Base-by-base conservation (phyloP, 495 filamentous ascomycete genomes). In the Tetracladium marchalianum region DNA sequence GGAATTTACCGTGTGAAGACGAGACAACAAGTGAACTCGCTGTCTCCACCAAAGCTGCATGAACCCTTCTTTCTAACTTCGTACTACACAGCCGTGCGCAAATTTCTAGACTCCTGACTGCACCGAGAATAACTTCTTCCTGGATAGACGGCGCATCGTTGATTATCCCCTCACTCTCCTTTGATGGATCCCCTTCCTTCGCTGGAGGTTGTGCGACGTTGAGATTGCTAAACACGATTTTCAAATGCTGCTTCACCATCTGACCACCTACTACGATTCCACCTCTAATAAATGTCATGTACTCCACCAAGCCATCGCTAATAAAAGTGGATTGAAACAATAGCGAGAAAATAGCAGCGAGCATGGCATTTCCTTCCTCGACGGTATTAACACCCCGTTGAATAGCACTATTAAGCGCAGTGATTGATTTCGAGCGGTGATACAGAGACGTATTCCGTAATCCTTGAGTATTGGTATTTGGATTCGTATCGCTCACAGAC, bases 241-340 rank as follows among this genome's bases (percentile, higher is more conserved):
- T 64, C 11, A 60, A 43, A 17, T 66, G 65, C 43, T 60, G 59
- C 33, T 56, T 42, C 43, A 58, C 60, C 59, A 77, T 75, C 52
- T 71, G 67, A 13, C 63, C 53, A 5, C 69, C 67, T 11, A 82
- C 68, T 16, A 80, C 62, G 42, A 71, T 60, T 50, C 78, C 72
- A 19, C 77, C 78, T 22, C 76, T 64, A 34, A 77, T 69, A 59
- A 81, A 80, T n/a, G 77, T 75, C 62, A 78, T 70, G 57, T 74
- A 82, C 53, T 81, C 77, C 31, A 65, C 58, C 50, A 81, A 62
- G 15, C 78, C 76, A 59, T 81, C 77, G 27, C 68, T 64, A 44
- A 80, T 71, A 46, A 72, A 62, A 44, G 71, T 69, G 1, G 73
- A 71, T 53, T 81, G 77, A 62, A 77, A 81, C 5, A 69, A 69